A percentile compares a stretch with the other conserved stretches of the same genome.
These are phyloP conservation scores for Neospora caninum DNA, from an alignment of 169 alveolate genomes.

Conservation along the genomic window DNA sequence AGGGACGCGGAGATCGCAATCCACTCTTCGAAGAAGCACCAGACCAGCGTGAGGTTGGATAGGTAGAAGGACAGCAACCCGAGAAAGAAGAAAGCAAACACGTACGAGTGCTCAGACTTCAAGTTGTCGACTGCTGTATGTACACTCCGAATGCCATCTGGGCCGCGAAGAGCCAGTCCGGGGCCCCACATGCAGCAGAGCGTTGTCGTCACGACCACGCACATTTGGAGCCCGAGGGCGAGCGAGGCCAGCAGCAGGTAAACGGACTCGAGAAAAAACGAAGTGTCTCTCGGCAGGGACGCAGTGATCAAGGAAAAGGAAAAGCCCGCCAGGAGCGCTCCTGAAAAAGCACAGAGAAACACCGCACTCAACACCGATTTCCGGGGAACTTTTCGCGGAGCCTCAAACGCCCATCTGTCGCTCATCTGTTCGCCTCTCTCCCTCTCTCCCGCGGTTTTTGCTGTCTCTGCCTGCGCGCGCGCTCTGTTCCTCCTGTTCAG, in stretches of 20 bases:
- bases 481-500: too few relatives aligned
- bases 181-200: conserved; percentile 69
- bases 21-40: conserved; percentile 40
- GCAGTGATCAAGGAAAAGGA: conserved; percentile 61
- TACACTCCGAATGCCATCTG: conserved; percentile 53
- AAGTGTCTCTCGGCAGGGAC: conserved; percentile 34
- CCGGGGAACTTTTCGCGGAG: too few relatives aligned
- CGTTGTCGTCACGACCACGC: conserved; percentile 54
- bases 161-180: conserved; percentile 66
- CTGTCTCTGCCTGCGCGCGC: too few relatives aligned
- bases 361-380: too few relatives aligned
- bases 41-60: conserved; percentile 39
- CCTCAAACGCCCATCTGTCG: too few relatives aligned
- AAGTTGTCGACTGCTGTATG: conserved; percentile 63
- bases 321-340: conserved; percentile 67
- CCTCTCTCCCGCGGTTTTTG: too few relatives aligned
- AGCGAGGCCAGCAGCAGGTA: conserved; percentile 44
- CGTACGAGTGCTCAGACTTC: conserved; percentile 48
- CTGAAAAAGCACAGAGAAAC: conserved; percentile 3
- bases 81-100: conserved; percentile 46
- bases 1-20: conserved; percentile 23
- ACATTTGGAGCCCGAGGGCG: conserved; percentile 59
- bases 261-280: conserved; percentile 38
- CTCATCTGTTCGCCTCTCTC: too few relatives aligned
- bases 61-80: conserved; percentile 40